Percentiles rank a stretch among this genome's conserved stretches.
phyloP scores from a whole-genome alignment of 805 yeast species.

The Jamesozyma lodderae region DNA sequence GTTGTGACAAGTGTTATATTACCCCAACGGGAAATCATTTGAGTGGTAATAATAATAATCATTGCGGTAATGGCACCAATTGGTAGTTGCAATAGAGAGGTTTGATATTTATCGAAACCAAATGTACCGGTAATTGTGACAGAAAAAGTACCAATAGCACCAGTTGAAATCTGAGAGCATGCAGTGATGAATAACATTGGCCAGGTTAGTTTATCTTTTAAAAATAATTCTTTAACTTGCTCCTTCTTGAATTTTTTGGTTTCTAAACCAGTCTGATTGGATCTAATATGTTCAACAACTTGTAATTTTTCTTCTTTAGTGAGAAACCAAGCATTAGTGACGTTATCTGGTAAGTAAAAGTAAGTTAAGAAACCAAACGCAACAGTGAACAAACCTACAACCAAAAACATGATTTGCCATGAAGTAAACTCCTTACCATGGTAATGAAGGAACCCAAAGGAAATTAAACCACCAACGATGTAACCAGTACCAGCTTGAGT shows the following conservation, averaged over 20 bases:
- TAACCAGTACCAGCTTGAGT: slow-evolving; percentile 47
- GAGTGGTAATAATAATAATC: slow-evolving; percentile 34
- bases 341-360: slow-evolving; percentile 44
- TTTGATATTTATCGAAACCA: slow-evolving; percentile 37
- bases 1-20: slow-evolving; percentile 31
- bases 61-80: slow-evolving; percentile 43
- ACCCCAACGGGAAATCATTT: slow-evolving; percentile 31
- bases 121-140: slow-evolving; percentile 44
- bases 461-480: slow-evolving; percentile 38
- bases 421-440: slow-evolving; percentile 35
- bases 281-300: slow-evolving; percentile 39
- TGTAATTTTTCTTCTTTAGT: slow-evolving; percentile 35
- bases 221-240: slow-evolving; percentile 41
- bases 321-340: slow-evolving; percentile 33
- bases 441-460: slow-evolving; percentile 48
- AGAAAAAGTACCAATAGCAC: slow-evolving; percentile 45
- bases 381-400: slow-evolving; percentile 46
- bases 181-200: slow-evolving; percentile 40
- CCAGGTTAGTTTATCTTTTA: slow-evolving; percentile 42
- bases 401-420: slow-evolving; percentile 56
- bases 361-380: slow-evolving; percentile 39
- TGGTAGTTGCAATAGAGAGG: slow-evolving; percentile 49
- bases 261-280: slow-evolving; percentile 44
- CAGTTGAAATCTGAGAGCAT: slow-evolving; percentile 40
- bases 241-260: slow-evolving; percentile 36